Evolutionary conservation across 2,329 filamentous ascomycete genomes (phyloP), one percentile per base, ranked within the genome.

Genomic region (Aureobasidium sp.): DNA sequence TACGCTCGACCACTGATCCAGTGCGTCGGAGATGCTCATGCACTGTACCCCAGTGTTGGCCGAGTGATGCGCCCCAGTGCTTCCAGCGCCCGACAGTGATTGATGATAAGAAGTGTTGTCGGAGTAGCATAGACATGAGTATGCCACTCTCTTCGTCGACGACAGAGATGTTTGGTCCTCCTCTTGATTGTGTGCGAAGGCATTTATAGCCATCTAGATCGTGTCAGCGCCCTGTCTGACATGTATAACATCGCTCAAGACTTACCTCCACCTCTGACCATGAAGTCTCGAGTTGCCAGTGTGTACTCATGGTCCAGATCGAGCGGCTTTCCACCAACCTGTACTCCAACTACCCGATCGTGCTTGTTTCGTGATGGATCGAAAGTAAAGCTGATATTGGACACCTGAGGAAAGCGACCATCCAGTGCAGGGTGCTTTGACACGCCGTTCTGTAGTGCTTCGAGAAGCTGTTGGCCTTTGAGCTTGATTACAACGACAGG

Each of bases 81-180:
- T 83, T 85, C 91, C 91, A 96, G 68, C 85, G 84, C 19, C 90
- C 89, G 29, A 96, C 76, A 0, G 92, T 87, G 61, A 90, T 89
- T 47, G 96, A 79, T 7, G 86, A 89, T 82, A 96, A 88, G 74
- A 96, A 96, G 74, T 96, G 96, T 71, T 96, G 91, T 14, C 91
- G 85, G 22, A 97, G 80, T 72, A 97, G 86, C 70, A 89, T 90
- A 53, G 88, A 91, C 68, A 96, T 90, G 61, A 96, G 80, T 17
- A 95, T 86, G 3, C 91, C 92, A 67, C 89, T 92, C 71, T 97
- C 91, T 69, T 96, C 91, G 33, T 85, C 86, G 5, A 96, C 86
- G 17, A 96, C 76, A 70, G 92, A 89, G 67, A 91, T 85, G 1
- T 87, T 88, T 3, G 82, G 76, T 17, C 91, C 91, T 29, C 91